These are phyloP conservation scores for Pyrus bretschneideri DNA, from an alignment of 306 rosid species.

Conservation along the genomic window DNA sequence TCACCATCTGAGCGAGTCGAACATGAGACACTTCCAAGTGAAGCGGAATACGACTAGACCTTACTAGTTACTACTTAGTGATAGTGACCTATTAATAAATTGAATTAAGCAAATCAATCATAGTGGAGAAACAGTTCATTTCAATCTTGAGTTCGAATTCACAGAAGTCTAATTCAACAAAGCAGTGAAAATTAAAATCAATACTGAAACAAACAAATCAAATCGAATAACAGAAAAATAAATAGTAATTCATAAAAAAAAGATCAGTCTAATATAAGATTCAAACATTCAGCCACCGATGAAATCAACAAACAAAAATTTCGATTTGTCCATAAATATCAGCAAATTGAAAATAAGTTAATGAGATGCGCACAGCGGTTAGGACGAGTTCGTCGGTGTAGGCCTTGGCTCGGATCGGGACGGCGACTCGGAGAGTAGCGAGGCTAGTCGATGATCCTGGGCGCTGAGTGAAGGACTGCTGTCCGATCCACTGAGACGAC, in stretches of 20 bases:
- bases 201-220: not conserved
- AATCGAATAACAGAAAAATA: not conserved
- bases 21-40: too few species aligned
- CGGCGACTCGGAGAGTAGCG: conserved; percentile 43
- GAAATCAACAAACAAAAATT: not conserved
- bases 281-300: not conserved
- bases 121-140: not conserved
- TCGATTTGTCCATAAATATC: too few species aligned
- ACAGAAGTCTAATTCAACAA: not conserved
- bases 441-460: conserved; percentile 43
- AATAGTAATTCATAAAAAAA: not conserved
- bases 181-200: not conserved
- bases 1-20: too few species aligned
- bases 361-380: conserved; percentile 65
- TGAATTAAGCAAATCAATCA: not conserved
- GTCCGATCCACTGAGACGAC: conserved; percentile 68
- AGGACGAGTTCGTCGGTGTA: conserved; percentile 77
- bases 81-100: not conserved
- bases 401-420: conserved; percentile 83
- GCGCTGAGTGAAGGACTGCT: conserved; percentile 54
- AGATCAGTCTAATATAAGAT: not conserved
- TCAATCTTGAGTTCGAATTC: not conserved
- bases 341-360: not conserved
- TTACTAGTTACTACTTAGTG: too few species aligned
- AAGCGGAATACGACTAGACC: too few species aligned